These are phyloP conservation scores for Hemisphaericaspora nanyangensis DNA, from an alignment of 805 yeast species.

Conservation along the genomic window DNA sequence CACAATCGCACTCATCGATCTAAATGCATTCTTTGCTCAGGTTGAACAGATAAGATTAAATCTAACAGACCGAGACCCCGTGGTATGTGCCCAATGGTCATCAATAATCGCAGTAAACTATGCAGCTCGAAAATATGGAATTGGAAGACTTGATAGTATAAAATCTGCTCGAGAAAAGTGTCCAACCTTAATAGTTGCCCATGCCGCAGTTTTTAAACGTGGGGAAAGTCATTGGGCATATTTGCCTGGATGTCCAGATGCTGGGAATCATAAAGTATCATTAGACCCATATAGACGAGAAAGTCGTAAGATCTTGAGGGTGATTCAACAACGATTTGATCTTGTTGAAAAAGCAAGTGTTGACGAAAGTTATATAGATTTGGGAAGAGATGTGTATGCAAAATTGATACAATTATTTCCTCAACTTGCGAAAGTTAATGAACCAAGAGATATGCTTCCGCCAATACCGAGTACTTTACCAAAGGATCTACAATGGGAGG, in stretches of 20 bases:
- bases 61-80: conserved; percentile 64
- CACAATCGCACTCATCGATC: conserved; percentile 80
- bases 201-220: conserved; percentile 88
- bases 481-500: conserved; percentile 24
- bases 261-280: conserved; percentile 73
- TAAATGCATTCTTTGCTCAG: conserved; percentile 95
- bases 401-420: conserved; percentile 48
- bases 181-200: conserved; percentile 72
- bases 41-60: conserved; percentile 79
- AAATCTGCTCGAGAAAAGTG: conserved; percentile 71
- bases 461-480: conserved; percentile 39
- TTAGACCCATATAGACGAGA: conserved; percentile 90
- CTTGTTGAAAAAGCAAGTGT: conserved; percentile 90
- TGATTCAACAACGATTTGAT: conserved; percentile 61
- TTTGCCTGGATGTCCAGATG: conserved; percentile 53
- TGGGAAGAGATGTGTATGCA: conserved; percentile 61
- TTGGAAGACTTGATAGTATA: conserved; percentile 71
- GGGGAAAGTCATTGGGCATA: conserved; percentile 87
- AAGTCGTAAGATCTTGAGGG: conserved; percentile 68
- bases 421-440: conserved; percentile 18
- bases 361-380: conserved; percentile 86
- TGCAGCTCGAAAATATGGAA: conserved; percentile 83
- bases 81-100: conserved; percentile 93
- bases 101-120: conserved; percentile 86
- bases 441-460: conserved; percentile 35